These are phyloP conservation scores for Hyaloscypha variabilis DNA, from an alignment of 495 filamentous ascomycete genomes.

Conservation along the genomic window DNA sequence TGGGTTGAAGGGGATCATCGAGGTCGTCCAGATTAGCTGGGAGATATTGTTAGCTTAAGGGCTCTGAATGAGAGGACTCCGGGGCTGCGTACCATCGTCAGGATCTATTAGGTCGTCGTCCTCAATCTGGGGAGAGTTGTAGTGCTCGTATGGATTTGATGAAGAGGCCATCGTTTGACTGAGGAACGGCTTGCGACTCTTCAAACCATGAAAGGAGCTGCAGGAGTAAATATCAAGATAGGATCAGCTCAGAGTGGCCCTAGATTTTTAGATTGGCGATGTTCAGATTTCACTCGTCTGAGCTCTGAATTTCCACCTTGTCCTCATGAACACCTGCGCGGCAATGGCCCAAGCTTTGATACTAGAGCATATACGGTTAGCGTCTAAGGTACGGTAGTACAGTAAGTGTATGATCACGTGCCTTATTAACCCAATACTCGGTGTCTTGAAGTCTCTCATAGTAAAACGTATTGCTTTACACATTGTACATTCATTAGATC, in stretches of 20 bases:
- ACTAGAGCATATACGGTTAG: conserved; percentile 10
- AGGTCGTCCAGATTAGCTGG: conserved; percentile 83
- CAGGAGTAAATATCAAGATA: neutral
- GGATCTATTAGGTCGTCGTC: conserved; percentile 91
- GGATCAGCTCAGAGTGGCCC: neutral
- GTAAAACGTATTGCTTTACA: neutral
- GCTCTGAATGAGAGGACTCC: conserved; percentile 8
- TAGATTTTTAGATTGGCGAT: neutral
- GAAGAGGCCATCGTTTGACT: conserved; percentile 33
- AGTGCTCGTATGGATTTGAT: conserved; percentile 54
- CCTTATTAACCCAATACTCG: neutral
- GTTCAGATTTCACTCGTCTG: neutral
- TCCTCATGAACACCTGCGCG: conserved; percentile 20
- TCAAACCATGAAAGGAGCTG: neutral
- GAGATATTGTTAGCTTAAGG: conserved; percentile 18
- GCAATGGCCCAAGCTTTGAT: neutral
- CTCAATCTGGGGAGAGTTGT: conserved; percentile 74
- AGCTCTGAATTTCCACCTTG: neutral
- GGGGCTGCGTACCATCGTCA: conserved; percentile 73
- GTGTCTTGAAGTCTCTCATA: no score
- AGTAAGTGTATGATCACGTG: neutral
- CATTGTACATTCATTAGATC: conserved; percentile 7
- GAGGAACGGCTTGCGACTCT: neutral
- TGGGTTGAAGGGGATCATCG: conserved; percentile 80
- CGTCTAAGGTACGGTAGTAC: no score